Conservation (phyloP, 768 basidiomycete genomes). For the Russula sp. region DNA sequence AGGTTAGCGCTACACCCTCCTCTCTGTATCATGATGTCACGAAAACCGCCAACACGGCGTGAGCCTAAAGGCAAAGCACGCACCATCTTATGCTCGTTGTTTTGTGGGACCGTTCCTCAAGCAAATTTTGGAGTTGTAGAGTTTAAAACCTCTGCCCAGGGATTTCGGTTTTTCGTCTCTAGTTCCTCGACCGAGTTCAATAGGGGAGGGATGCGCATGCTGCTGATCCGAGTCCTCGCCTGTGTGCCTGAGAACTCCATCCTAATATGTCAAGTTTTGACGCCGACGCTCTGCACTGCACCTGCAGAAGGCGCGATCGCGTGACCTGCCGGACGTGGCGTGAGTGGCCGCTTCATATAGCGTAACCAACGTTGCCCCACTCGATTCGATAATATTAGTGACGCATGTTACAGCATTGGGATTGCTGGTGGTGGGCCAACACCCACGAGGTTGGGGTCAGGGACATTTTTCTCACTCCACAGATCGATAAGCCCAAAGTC, state of each 20-base stretch:
- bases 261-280: not conserved
- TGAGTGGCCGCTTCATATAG: too few relatives aligned
- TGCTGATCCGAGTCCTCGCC: not conserved
- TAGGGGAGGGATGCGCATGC: too few relatives aligned
- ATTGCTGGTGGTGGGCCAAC: not conserved
- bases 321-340: not conserved
- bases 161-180: not conserved
- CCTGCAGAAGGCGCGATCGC: not conserved
- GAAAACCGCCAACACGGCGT: constrained; percentile 1
- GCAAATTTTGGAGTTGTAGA: not conserved
- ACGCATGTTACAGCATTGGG: constrained; percentile 6
- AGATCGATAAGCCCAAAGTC: constrained; percentile 11
- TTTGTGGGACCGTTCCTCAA: not conserved
- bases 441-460: constrained; percentile 1
- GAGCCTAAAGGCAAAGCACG: constrained; percentile 7
- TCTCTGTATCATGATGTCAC: constrained; percentile 10
- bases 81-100: not conserved
- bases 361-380: not conserved
- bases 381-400: not conserved
- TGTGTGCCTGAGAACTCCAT: constrained; percentile 7
- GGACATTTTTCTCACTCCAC: not conserved
- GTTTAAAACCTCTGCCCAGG: not conserved
- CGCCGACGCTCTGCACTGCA: not conserved
- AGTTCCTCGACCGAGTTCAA: not conserved
- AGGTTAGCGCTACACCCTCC: not conserved